Percentiles rank a stretch among this genome's conserved stretches.
These are phyloP conservation scores for Ganoderma sp. DNA, from an alignment of 1,284 basidiomycete genomes.

Conservation along the genomic window DNA sequence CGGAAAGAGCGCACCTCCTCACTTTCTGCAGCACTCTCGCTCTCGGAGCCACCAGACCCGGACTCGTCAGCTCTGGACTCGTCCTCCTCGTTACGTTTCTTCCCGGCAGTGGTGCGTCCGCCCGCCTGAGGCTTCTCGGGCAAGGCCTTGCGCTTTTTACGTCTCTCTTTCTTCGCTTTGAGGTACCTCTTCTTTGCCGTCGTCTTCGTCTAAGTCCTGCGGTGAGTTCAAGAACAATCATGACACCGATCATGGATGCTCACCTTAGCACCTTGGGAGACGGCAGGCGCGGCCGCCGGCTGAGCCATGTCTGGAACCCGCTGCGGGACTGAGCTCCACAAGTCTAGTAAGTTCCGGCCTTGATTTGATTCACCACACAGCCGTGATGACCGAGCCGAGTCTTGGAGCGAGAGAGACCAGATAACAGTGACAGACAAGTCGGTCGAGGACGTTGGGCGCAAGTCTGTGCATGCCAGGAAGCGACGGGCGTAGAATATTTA, in stretches of 20 bases:
- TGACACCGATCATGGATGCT: not conserved
- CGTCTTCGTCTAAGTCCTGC: conserved; percentile 38
- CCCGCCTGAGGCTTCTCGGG: not conserved
- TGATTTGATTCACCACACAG: not conserved
- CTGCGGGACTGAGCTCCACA: not conserved
- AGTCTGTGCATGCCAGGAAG: not conserved
- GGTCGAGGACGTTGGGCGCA: not conserved
- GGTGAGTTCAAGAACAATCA: conserved; percentile 6
- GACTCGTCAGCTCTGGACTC: conserved; percentile 21
- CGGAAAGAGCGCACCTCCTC: conserved; percentile 20
- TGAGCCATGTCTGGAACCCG: conserved; percentile 9
- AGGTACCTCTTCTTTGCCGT: conserved; percentile 46
- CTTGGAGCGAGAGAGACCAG: not conserved
- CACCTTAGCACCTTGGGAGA: conserved; percentile 30
- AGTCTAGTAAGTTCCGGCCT: not conserved
- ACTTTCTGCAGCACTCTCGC: conserved; percentile 38
- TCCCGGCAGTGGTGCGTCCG: conserved; percentile 5
- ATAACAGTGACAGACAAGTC: not conserved
- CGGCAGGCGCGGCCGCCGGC: not conserved
- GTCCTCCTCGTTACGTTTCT: conserved; percentile 20
- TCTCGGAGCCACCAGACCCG: conserved; percentile 28
- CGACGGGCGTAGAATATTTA: not conserved
- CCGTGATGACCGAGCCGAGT: not conserved
- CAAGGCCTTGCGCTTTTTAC: conserved; percentile 40
- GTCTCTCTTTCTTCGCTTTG: conserved; percentile 45